These are phyloP conservation scores for Cryphonectria carpinicola DNA, from an alignment of 2,329 filamentous ascomycete species.

Conservation along the genomic window DNA sequence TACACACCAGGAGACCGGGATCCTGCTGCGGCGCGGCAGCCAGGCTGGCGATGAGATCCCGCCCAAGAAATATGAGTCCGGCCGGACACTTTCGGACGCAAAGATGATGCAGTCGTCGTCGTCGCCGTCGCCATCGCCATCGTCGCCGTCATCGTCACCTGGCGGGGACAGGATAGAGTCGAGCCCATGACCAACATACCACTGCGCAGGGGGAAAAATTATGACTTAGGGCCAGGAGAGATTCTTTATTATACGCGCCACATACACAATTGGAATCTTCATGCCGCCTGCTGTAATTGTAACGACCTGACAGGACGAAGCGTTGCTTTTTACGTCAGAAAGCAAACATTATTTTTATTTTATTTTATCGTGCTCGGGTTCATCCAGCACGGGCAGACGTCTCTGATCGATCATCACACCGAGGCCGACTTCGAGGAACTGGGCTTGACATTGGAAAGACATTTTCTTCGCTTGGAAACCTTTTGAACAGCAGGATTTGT, in stretches of 20 bases:
- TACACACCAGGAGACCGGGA: slow-evolving; percentile 53
- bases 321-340: slow-evolving; percentile 20
- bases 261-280: background rate
- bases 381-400: slow-evolving; percentile 23
- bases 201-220: background rate
- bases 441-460: slow-evolving; percentile 6
- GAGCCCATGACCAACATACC: slow-evolving; percentile 19
- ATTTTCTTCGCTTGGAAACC: background rate
- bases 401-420: background rate
- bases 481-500: background rate
- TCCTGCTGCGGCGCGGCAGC: slow-evolving; percentile 50
- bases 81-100: slow-evolving; percentile 46
- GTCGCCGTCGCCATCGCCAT: too few relatives aligned
- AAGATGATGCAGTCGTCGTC: slow-evolving; percentile 38
- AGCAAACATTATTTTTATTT: slow-evolving; percentile 5
- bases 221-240: background rate
- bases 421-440: slow-evolving; percentile 7
- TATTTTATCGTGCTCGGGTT: slow-evolving; percentile 5
- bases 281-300: slow-evolving; percentile 28
- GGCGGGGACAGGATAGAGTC: slow-evolving; percentile 33
- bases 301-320: slow-evolving; percentile 25
- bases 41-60: slow-evolving; percentile 43
- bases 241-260: background rate
- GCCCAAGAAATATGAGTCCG: slow-evolving; percentile 44
- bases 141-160: slow-evolving; percentile 27